phyloP scores from a whole-genome alignment of 768 basidiomycete genomes.

The Phlebiopsis gigantea region DNA sequence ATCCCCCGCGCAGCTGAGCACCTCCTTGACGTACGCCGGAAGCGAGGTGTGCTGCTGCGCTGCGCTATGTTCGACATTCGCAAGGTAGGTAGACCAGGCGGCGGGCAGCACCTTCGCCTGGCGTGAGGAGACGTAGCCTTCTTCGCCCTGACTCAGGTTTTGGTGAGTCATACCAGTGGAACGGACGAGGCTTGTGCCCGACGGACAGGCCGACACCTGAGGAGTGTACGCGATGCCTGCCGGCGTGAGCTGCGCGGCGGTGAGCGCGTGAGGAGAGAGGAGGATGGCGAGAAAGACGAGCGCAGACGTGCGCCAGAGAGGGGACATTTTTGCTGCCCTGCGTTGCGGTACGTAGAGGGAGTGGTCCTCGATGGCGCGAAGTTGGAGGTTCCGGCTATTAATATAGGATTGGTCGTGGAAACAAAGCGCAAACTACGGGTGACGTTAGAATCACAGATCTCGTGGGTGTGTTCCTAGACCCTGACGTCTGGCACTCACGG shows the following conservation, averaged over 20 bases:
- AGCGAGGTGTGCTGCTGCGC: conserved; percentile 13
- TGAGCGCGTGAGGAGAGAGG: not conserved
- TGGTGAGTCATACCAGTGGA: conserved; percentile 7
- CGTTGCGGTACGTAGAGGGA: too few species aligned
- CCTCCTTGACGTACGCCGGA: conserved; percentile 30
- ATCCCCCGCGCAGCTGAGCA: conserved; percentile 20
- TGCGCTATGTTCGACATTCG: conserved; percentile 29
- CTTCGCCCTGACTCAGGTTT: conserved; percentile 31
- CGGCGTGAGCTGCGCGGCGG: not conserved
- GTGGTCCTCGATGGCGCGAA: too few species aligned
- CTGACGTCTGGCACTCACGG: too few species aligned
- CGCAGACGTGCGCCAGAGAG: too few species aligned
- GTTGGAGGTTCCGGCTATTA: too few species aligned
- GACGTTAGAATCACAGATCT: too few species aligned
- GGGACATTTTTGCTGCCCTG: too few species aligned
- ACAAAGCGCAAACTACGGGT: too few species aligned
- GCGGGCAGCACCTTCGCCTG: conserved; percentile 30
- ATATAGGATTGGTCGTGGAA: too few species aligned
- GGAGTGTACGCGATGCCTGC: not conserved
- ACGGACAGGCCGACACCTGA: not conserved
- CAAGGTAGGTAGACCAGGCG: conserved; percentile 36
- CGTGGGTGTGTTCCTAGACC: too few species aligned
- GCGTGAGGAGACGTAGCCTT: conserved; percentile 31
- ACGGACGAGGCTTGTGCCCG: conserved; percentile 16
- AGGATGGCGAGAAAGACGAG: not conserved